These are phyloP conservation scores for Lantana camara DNA, from an alignment of 257 asterid species.

Conservation along the genomic window DNA sequence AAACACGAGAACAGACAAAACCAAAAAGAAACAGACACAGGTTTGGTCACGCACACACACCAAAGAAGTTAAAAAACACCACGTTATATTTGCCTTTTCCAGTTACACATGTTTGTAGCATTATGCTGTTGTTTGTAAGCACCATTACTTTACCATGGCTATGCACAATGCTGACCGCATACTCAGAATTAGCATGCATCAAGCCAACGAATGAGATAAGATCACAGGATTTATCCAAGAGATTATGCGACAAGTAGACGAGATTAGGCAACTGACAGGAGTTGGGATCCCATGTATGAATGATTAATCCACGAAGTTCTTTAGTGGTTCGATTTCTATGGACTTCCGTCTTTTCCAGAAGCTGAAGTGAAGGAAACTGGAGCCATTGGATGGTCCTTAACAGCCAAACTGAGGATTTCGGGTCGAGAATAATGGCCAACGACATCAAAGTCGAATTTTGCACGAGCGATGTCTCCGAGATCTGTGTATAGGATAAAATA, in stretches of 20 bases:
- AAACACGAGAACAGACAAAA: neutral
- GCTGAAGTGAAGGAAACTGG: conserved; percentile 77
- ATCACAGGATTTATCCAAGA: conserved; percentile 5
- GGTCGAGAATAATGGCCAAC: conserved; percentile 97
- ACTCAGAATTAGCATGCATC: conserved; percentile 8
- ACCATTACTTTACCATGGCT: neutral
- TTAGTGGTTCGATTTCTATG: conserved; percentile 27
- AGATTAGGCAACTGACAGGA: conserved; percentile 25
- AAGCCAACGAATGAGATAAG: conserved; percentile 8
- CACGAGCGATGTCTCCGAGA: conserved; percentile 88
- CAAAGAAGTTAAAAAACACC: neutral
- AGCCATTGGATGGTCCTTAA: conserved; percentile 68
- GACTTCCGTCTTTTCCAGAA: conserved; percentile 51
- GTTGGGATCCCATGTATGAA: neutral
- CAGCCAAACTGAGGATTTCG: conserved; percentile 79
- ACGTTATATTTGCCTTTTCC: neutral
- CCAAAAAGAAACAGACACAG: neutral
- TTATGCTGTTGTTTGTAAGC: conserved; percentile 15
- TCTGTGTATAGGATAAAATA: conserved; percentile 39
- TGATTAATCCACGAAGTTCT: neutral
- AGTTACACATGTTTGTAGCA: conserved; percentile 2
- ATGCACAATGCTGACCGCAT: conserved; percentile 6
- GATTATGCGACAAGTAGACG: neutral
- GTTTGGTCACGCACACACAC: neutral
- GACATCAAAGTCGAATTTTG: conserved; percentile 92